phyloP scores from a whole-genome alignment of 331 rosid genomes.

The Malus hybrid region DNA sequence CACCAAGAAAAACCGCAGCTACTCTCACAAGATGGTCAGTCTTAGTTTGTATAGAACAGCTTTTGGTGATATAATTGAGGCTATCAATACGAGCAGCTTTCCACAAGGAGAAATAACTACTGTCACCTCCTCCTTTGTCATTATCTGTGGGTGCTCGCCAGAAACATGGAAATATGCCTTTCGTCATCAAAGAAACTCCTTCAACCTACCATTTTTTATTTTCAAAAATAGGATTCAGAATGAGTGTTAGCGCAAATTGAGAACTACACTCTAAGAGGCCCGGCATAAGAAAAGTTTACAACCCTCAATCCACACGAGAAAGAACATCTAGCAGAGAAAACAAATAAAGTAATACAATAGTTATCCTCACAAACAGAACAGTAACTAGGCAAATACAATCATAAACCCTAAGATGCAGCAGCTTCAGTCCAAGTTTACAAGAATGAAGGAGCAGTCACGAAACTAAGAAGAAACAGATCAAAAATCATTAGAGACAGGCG shows the following conservation, averaged over 20 bases:
- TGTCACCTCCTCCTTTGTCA: slow-evolving; percentile 70
- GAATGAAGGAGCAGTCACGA: background rate
- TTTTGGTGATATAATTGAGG: slow-evolving; percentile 54
- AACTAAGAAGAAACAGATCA: background rate
- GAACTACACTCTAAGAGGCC: background rate
- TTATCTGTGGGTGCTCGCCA: slow-evolving; percentile 95
- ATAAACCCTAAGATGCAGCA: background rate
- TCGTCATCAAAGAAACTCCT: slow-evolving; percentile 58
- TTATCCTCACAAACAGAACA: background rate
- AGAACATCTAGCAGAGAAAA: background rate
- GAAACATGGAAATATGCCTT: slow-evolving; percentile 81
- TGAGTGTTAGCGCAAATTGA: background rate
- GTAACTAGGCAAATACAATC: background rate
- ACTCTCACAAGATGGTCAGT: slow-evolving; percentile 36
- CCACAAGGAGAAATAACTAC: slow-evolving; percentile 72
- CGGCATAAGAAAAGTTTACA: background rate
- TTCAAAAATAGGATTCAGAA: background rate
- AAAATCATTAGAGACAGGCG: background rate
- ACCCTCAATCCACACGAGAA: background rate
- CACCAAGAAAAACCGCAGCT: slow-evolving; percentile 44
- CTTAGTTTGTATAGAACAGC: slow-evolving; percentile 39
- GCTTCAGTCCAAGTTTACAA: background rate
- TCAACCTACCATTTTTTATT: slow-evolving; percentile 38
- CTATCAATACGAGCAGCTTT: slow-evolving; percentile 59
- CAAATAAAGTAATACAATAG: background rate